A percentile compares a stretch with the other conserved stretches of the same genome.
Evolutionary conservation across 2,329 filamentous ascomycete genomes (phyloP).

Genomic region (Xylariaceae sp.): DNA sequence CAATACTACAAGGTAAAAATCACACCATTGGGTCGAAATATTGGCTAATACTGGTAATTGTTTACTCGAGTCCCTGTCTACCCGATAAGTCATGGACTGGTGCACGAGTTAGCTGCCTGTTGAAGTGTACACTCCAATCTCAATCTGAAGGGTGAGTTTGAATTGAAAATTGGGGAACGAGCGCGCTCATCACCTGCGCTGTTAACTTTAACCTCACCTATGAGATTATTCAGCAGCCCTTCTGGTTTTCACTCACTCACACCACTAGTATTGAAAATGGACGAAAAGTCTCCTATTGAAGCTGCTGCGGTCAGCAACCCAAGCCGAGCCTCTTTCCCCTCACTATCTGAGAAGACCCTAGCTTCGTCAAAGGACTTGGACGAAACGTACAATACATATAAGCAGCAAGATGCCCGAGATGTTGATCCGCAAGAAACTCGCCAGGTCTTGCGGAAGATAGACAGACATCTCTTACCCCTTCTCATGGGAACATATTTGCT

Average conservation of each 20-base stretch:
- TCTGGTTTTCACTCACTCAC: background rate
- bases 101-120: background rate
- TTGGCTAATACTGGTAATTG: conserved; percentile 12
- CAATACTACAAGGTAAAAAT: background rate
- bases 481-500: conserved; percentile 44
- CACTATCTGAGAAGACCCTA: conserved; percentile 15
- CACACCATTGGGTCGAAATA: conserved; percentile 6
- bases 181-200: background rate
- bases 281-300: conserved; percentile 24
- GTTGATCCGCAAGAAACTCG: conserved; percentile 39
- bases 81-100: background rate
- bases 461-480: conserved; percentile 41
- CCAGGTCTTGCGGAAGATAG: conserved; percentile 42
- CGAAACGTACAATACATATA: conserved; percentile 45
- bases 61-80: background rate
- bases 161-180: background rate
- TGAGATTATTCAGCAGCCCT: background rate
- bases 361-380: conserved; percentile 41
- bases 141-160: background rate
- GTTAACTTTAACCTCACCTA: too few relatives aligned
- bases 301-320: background rate
- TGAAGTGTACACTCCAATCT: background rate
- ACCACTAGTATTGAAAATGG: conserved; percentile 17
- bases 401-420: conserved; percentile 35
- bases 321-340: conserved; percentile 5